Percentiles rank a stretch among this genome's conserved stretches.
Evolutionary conservation across 495 filamentous ascomycete species (phyloP).

Genomic region (Jackrogersella minutella): DNA sequence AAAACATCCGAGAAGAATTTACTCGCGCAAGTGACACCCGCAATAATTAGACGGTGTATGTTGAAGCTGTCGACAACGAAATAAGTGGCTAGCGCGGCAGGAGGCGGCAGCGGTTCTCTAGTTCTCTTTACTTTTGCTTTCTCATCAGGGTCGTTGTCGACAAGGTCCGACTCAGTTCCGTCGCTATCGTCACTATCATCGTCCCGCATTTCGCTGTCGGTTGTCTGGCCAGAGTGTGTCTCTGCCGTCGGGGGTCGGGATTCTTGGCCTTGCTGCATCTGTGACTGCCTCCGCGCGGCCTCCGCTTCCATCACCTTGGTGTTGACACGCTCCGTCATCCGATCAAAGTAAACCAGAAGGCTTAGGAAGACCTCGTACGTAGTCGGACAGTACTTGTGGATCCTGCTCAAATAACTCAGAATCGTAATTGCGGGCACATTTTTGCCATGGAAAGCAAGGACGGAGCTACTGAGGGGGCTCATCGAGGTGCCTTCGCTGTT

Average conservation of each 20-base stretch:
- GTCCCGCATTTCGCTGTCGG: slow-evolving; percentile 51
- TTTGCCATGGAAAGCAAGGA: slow-evolving; percentile 98
- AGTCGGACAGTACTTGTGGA: slow-evolving; percentile 98
- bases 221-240: neutral
- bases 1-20: slow-evolving; percentile 99
- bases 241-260: slow-evolving; percentile 15
- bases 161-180: slow-evolving; percentile 52
- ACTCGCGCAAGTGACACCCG: slow-evolving; percentile 96
- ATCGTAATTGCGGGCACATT: slow-evolving; percentile 98
- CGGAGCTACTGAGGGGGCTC: slow-evolving; percentile 83
- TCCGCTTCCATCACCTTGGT: slow-evolving; percentile 59
- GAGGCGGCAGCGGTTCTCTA: slow-evolving; percentile 36
- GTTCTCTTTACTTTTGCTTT: slow-evolving; percentile 19
- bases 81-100: slow-evolving; percentile 66
- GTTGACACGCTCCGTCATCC: slow-evolving; percentile 98
- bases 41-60: slow-evolving; percentile 96
- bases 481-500: slow-evolving; percentile 69
- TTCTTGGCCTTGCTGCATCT: slow-evolving; percentile 29
- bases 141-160: slow-evolving; percentile 51
- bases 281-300: slow-evolving; percentile 44
- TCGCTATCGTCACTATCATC: slow-evolving; percentile 43
- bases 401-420: slow-evolving; percentile 91
- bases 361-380: slow-evolving; percentile 98
- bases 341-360: slow-evolving; percentile 95
- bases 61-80: slow-evolving; percentile 99